A percentile compares a stretch with the other conserved stretches of the same genome.
Evolutionary conservation across 352 stramenopile genomes (phyloP).

Genomic region (Phytopythium aichiense): DNA sequence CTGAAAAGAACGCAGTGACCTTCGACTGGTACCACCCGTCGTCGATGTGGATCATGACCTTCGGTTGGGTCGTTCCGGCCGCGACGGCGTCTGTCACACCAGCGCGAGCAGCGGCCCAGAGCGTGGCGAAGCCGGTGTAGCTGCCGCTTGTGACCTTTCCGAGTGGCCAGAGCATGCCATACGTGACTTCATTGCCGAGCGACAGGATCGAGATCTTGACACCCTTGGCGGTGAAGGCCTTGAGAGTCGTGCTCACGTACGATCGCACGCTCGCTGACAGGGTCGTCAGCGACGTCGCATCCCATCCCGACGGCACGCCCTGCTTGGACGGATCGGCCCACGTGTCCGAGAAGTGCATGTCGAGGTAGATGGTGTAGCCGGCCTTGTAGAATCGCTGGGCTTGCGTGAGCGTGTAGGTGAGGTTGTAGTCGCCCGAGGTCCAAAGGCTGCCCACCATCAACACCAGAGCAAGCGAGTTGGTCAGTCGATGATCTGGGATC

Average conservation of each 20-base stretch:
- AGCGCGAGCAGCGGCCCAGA: conserved; percentile 21
- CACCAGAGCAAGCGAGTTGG: not conserved
- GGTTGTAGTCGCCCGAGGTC: conserved; percentile 23
- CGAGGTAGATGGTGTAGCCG: conserved; percentile 24
- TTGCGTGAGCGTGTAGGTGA: conserved; percentile 21
- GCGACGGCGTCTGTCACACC: conserved; percentile 21
- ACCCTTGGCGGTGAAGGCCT: conserved; percentile 21
- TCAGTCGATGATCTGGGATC: not conserved
- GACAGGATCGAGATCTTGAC: conserved; percentile 28
- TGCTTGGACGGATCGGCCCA: conserved; percentile 23
- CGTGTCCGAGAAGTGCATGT: conserved; percentile 33
- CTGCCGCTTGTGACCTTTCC: conserved; percentile 20
- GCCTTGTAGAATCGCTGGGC: conserved; percentile 21
- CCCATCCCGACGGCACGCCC: conserved; percentile 17
- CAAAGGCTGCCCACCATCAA: conserved; percentile 26
- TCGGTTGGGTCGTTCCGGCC: conserved; percentile 20
- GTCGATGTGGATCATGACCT: conserved; percentile 30
- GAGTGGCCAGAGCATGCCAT: conserved; percentile 23
- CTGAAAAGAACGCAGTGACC: conserved; percentile 25
- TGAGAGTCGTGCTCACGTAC: conserved; percentile 26
- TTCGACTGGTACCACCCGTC: conserved; percentile 27
- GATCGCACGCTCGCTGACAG: conserved; percentile 12
- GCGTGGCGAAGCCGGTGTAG: conserved; percentile 19
- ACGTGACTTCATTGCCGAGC: conserved; percentile 29
- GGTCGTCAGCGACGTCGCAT: conserved; percentile 12